Evolutionary conservation across 2,329 filamentous ascomycete genomes (phyloP), one percentile per base, ranked within the genome.

Genomic region (Cryphonectria nitschkei): DNA sequence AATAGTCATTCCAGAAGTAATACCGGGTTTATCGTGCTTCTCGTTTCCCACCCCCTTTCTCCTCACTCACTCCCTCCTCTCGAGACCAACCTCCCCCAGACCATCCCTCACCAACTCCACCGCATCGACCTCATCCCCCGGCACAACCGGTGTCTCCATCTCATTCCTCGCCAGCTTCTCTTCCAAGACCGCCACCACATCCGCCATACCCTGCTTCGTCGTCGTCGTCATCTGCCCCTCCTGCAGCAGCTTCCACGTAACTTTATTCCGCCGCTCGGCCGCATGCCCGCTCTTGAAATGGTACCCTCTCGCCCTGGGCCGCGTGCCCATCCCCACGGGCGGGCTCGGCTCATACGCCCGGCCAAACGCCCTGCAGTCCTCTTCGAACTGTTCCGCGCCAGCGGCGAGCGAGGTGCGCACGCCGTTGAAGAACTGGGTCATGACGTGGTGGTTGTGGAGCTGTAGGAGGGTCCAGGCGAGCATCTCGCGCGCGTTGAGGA

Each of bases 401-500:
- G 83, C 75, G 0, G 79, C 79, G 22, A 98, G 90, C 69, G 89
- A 89, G 1, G 81, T 78, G 29, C 95, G 89, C 8, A 97, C 84
- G 0, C 85, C 87, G 0, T 83, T 80, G 79, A 98, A 97, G 82
- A 98, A 97, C 0, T 82, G 76, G 62, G 88, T 86, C 68, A 97
- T 81, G 9, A 92, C 82, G 72, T 90, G 86, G 79, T 97, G 90
- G 79, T 99, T 99, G 82, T 99, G 96, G 3, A 97, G 87, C 79
- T 98, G 95, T 9, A 99, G 85, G 9, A 99, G 85, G 0, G 92
- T 93, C 96, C 96, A 99, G 34, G 92, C 95, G 5, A 98, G 89
- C 96, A 99, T 98, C 81, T 99, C 96, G 78, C 95, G 97, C 0
- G 96, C 94, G 63, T 89, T 86, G 7, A 99, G 88, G 0, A 98